A percentile compares a stretch with the other conserved stretches of the same genome.
Conservation (phyloP, 371 early-diverging fungal genomes). For the Rhizopus delemar region DNA sequence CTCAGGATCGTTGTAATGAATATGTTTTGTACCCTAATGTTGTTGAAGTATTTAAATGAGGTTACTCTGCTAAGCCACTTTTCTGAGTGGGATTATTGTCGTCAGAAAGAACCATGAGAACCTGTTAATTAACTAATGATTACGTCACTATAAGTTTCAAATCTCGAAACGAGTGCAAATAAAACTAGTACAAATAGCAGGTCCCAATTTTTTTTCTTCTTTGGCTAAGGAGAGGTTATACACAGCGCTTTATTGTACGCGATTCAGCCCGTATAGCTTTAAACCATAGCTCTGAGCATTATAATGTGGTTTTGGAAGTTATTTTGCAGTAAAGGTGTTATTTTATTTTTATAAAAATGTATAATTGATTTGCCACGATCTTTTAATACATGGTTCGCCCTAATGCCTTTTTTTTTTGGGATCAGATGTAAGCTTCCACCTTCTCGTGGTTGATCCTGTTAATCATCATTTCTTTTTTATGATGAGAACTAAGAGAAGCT, state of each 20-base stretch:
- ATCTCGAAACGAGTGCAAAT: not conserved
- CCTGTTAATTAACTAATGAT: too few species aligned
- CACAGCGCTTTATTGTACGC: slow-evolving; percentile 12
- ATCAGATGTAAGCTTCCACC: slow-evolving; percentile 7
- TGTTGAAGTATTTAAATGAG: too few species aligned
- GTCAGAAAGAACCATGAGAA: too few species aligned
- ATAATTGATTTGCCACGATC: too few species aligned
- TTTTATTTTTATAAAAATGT: too few species aligned
- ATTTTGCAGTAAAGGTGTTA: slow-evolving; percentile 11
- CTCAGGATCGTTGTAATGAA: too few species aligned
- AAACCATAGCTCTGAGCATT: slow-evolving; percentile 10
- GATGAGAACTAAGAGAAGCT: slow-evolving; percentile 12
- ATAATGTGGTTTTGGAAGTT: slow-evolving; percentile 11
- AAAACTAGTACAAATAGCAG: not conserved
- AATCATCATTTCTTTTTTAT: slow-evolving; percentile 7
- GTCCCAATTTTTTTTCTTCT: slow-evolving; percentile 4
- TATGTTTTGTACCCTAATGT: too few species aligned
- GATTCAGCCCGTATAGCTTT: slow-evolving; percentile 9
- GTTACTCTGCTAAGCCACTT: too few species aligned
- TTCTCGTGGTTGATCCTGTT: slow-evolving; percentile 11
- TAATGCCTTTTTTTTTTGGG: slow-evolving; percentile 11
- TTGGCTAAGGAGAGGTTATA: slow-evolving; percentile 10
- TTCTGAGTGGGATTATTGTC: too few species aligned
- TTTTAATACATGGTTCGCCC: too few species aligned
- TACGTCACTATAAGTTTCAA: not conserved